Evolutionary conservation across 2,329 filamentous ascomycete species (phyloP), one percentile per base, ranked within the genome.

Genomic region (Thermoascus crustaceus): DNA sequence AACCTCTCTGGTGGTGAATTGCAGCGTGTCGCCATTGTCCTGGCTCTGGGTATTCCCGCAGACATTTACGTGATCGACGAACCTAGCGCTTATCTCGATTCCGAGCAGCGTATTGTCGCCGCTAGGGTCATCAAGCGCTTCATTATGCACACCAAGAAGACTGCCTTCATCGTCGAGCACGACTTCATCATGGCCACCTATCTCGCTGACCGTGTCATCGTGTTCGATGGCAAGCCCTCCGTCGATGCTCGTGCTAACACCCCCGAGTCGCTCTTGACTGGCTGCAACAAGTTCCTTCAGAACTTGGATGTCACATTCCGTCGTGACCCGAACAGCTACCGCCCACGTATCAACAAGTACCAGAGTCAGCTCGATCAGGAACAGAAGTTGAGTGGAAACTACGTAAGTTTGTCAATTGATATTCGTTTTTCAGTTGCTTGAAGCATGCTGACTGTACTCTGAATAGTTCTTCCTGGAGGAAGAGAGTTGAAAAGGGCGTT

Each of bases 111-210:
- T 83, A 94, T 98, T 58, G 81, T 98, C 53, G 89, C 88, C 43
- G 83, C 89, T 30, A 83, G 88, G 58, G 93, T 98, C 60, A 98
- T 98, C 71, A 98, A 98, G 75, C 83, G 91, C 49, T 98, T 94
- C 75, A 98, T 98, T 67, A 98, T 98, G 91, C 89, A 98, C 72
- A 81, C 87, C 54, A 96, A 96, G 80, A 96, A 96, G 78, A 98
- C 91, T 0, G 91, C 91, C 33, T 98, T 98, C 63, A 80, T 98
- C 50, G 89, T 98, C 61, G 91, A 98, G 79, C 91, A 98, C 82
- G 91, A 98, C 75, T 96, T 98, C 72, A 94, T 96, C 71, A 95
- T 96, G 88, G 78, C 78, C 25, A 82, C 78, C 27, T 82, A 82
- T 56, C 72, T 82, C 30, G 78, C 91, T 30, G 93, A 98, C 58